These are phyloP conservation scores for Bifiguratus adelaidae DNA, from an alignment of 192 early-diverging fungal genomes.

Conservation along the genomic window DNA sequence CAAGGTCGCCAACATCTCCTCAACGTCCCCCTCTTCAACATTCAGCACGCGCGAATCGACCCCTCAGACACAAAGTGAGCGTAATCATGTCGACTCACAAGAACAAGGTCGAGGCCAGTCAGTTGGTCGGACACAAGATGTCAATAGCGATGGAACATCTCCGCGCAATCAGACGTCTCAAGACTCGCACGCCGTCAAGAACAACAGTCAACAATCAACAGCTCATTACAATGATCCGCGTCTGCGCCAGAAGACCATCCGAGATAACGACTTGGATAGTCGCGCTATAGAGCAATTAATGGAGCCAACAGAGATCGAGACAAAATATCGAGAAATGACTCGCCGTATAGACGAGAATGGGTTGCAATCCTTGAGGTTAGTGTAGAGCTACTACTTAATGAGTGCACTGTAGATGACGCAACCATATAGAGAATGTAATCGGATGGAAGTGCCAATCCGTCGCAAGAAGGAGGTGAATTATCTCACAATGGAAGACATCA, in stretches of 20 bases:
- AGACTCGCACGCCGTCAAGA: background rate
- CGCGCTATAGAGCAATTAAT: background rate
- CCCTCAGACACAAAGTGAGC: too few relatives aligned
- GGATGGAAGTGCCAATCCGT: background rate
- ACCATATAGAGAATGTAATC: background rate
- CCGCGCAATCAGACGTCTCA: background rate
- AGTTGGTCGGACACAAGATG: background rate
- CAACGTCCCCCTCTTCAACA: background rate
- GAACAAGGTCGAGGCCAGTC: too few relatives aligned
- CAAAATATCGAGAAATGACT: slow-evolving; percentile 7
- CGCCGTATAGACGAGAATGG: background rate
- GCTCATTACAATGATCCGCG: too few relatives aligned
- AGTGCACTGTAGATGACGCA: background rate
- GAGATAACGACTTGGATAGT: background rate
- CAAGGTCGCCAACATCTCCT: background rate
- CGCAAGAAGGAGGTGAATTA: background rate
- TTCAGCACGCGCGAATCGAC: too few relatives aligned
- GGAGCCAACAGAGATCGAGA: slow-evolving; percentile 4
- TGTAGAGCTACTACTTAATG: background rate
- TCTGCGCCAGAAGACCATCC: background rate
- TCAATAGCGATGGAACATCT: background rate
- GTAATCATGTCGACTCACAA: too few relatives aligned
- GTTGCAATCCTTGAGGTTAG: slow-evolving; percentile 5
- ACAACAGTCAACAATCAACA: background rate
- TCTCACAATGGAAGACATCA: background rate